These are phyloP conservation scores for Erysimum cheiranthoides DNA, from an alignment of 345 rosid species.

Conservation along the genomic window DNA sequence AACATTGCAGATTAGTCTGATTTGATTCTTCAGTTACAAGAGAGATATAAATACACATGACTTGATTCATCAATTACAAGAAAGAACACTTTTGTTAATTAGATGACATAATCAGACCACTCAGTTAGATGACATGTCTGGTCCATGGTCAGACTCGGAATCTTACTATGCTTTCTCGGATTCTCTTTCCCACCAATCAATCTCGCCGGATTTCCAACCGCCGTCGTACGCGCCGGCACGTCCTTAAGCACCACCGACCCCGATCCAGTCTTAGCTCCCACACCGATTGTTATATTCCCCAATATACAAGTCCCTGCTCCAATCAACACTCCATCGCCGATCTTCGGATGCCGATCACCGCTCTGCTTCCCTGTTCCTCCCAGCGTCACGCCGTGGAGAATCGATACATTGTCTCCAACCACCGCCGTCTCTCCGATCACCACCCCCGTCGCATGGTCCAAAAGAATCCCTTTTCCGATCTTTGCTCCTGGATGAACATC, in stretches of 20 bases:
- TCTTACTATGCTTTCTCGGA: slow-evolving; percentile 66
- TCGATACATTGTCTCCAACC: slow-evolving; percentile 85
- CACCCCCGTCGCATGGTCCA: slow-evolving; percentile 85
- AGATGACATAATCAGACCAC: slow-evolving; percentile 94
- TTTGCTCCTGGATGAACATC: slow-evolving; percentile 90
- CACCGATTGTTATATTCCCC: slow-evolving; percentile 80
- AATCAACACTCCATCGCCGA: slow-evolving; percentile 85
- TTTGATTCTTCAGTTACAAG: not conserved
- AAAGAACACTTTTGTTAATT: slow-evolving; percentile 24
- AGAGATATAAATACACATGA: too few relatives aligned
- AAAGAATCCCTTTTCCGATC: slow-evolving; percentile 71
- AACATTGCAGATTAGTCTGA: not conserved
- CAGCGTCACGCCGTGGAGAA: slow-evolving; percentile 82
- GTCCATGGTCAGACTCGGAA: slow-evolving; percentile 85
- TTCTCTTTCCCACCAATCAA: slow-evolving; percentile 84
- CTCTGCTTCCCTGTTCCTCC: slow-evolving; percentile 85
- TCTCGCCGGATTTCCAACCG: slow-evolving; percentile 91
- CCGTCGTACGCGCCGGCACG: slow-evolving; percentile 76
- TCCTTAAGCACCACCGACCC: slow-evolving; percentile 87
- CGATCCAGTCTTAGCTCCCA: slow-evolving; percentile 91
- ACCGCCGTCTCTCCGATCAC: slow-evolving; percentile 94
- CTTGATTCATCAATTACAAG: not conserved
- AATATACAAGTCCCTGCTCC: slow-evolving; percentile 90
- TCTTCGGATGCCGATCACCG: slow-evolving; percentile 92
- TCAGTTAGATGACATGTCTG: slow-evolving; percentile 68